Base-by-base conservation (phyloP, 1,284 basidiomycete species). In the Cutaneotrichosporon sp. region DNA sequence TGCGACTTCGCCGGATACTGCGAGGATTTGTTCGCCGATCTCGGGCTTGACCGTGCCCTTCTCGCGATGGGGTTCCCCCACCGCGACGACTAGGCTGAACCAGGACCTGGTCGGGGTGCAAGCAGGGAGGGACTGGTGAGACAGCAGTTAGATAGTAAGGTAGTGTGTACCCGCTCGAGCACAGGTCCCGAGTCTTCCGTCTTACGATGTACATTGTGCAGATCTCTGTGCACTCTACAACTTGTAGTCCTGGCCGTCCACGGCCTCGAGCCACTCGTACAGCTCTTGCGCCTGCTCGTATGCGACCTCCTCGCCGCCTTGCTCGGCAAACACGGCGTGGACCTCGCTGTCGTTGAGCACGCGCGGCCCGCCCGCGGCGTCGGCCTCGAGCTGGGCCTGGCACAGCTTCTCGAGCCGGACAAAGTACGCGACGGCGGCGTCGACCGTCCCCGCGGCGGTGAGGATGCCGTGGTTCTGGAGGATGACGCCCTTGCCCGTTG, bases 311-410 rank as follows among this genome's bases (percentile, higher is more conserved):
- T 82, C 83, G 25, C 74, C 72, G 1, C 85, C 85, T 9, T 86
- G 72, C 14, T 82, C 80, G 25, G 79, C 71, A 22, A 85, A 85
- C 54, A 88, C 87, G 33, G 82, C 81, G 46, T 76, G 66, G 5
- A 86, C 85, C 71, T 88, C 86, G 20, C 80, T 75, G 31, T 83
- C 81, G 24, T 79, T 70, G 16, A 85, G 84, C 54, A 87, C 87
- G 29, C 81, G 80, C 47, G 75, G 65, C 20, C 81, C 77, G 13
- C 64, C 65, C 0, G 66, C 63, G 5, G 72, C 70, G 51, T 74
- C 74, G 18, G 69, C 63, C 27, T 62, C 49, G 2, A 76, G 67
- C 59, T 76, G 73, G 0, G 69, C 63, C 50, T 70, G 59, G 65
- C 74, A 76, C 18, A 69, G 63, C 29, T 62, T 60, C 58, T 73